phyloP scores from a whole-genome alignment of 2,329 filamentous ascomycete species.

The Fusarium lateritium region DNA sequence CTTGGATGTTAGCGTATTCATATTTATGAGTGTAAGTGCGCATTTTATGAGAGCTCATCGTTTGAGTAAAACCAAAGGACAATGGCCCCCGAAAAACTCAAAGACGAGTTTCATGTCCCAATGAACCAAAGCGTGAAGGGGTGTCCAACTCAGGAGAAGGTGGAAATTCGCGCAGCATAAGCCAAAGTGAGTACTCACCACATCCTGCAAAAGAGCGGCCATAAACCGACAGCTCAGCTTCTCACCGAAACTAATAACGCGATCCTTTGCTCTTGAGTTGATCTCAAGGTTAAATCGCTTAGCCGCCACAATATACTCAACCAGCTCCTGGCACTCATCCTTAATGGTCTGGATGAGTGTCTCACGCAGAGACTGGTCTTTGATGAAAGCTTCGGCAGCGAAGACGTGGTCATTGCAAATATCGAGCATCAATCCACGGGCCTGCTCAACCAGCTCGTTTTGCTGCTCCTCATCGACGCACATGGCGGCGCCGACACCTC shows the following conservation, averaged over 20 bases:
- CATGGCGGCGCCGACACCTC: constrained; percentile 66
- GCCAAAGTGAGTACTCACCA: constrained; percentile 57
- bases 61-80: background rate
- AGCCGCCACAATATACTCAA: constrained; percentile 78
- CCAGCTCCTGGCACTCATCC: constrained; percentile 83
- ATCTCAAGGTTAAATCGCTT: constrained; percentile 81
- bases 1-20: constrained; percentile 47
- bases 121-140: background rate
- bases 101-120: background rate
- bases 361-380: constrained; percentile 68
- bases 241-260: constrained; percentile 95
- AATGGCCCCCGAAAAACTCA: background rate
- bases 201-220: constrained; percentile 85
- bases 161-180: constrained; percentile 21
- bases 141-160: background rate
- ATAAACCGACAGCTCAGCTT: constrained; percentile 96
- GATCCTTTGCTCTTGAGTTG: constrained; percentile 83
- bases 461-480: constrained; percentile 67
- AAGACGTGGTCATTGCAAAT: constrained; percentile 87
- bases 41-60: background rate
- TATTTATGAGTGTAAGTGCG: background rate
- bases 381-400: constrained; percentile 76
- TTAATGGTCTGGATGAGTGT: constrained; percentile 77
- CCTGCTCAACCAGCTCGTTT: constrained; percentile 70
- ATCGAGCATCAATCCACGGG: constrained; percentile 81